phyloP scores from a whole-genome alignment of 2,329 filamentous ascomycete genomes.

The Fusarium pininemorale region DNA sequence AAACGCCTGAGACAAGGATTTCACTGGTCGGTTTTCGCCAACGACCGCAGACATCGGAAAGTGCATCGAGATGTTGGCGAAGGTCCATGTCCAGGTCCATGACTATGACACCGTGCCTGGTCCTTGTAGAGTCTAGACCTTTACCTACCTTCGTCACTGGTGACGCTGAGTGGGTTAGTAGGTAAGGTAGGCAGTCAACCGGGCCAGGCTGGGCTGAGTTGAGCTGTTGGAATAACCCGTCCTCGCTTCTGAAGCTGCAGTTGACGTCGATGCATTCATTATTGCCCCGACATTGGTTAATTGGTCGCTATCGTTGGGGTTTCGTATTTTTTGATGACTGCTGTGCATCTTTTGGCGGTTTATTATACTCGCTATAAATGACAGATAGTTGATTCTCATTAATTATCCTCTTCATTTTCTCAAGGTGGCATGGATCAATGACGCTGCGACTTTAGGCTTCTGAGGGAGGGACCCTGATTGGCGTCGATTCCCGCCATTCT shows the following conservation, averaged over 20 bases:
- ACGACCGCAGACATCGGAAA: neutral
- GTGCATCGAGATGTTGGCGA: slow-evolving; percentile 5
- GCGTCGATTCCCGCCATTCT: neutral
- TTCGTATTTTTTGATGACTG: neutral
- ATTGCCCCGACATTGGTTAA: neutral
- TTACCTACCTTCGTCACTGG: neutral
- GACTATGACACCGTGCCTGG: slow-evolving; percentile 7
- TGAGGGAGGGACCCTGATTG: slow-evolving; percentile 30
- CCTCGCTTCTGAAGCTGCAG: neutral
- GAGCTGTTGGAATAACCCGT: neutral
- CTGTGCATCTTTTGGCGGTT: neutral
- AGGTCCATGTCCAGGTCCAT: neutral
- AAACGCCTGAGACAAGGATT: slow-evolving; percentile 1
- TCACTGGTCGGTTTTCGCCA: neutral
- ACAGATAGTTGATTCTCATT: neutral
- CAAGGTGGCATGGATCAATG: slow-evolving; percentile 15
- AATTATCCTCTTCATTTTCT: neutral
- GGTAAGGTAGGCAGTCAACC: neutral
- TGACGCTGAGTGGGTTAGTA: slow-evolving; percentile 7
- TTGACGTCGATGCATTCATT: neutral
- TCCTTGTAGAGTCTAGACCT: slow-evolving; percentile 4
- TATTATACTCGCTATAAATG: too few species aligned
- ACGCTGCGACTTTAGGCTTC: slow-evolving; percentile 3
- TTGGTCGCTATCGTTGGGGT: neutral
- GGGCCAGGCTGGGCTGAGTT: neutral